Base-by-base conservation (phyloP, 208 protist species). In the Leptomonas seymouri region DNA sequence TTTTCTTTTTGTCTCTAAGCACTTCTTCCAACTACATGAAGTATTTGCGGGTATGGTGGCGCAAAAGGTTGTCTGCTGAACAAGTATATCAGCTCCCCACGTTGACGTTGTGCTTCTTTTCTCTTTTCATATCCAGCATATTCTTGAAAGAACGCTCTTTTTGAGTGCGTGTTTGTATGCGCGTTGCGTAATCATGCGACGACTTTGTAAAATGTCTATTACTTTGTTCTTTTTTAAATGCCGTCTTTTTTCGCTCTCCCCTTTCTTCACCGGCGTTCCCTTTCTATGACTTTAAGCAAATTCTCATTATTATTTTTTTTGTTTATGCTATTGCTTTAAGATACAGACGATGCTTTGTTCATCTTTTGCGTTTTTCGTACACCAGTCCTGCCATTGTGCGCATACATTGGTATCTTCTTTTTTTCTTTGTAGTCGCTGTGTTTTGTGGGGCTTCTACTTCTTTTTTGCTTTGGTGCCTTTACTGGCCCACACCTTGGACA, bases 31-130 rank as follows among this genome's bases (percentile, higher is more conserved):
- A 25, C 21, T 31, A 61, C 39, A 61, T 3, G 42, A 28, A 18
- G 44, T 65, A 41, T n/a, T 20, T 67, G 61, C 27, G 49, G 6
- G 59, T 27, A 31, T 21, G 30, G 28, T n/a, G 18, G 45, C n/a
- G 59, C 59, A 23, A 65, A 36, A 20, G 9, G 36, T 20, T 41
- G 3, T 57, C 34, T 48, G 46, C 48, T 57, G 61, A 67, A 67
- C 61, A 48, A 45, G 23, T 67, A 67, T 48, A 67, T 57, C 48
- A 57, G 48, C 61, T 67, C 61, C 36, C 36, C 48, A 67, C 48
- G 36, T 65, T 41, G 23, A 55, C 30, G 27, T 65, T 53, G 2
- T 1, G 6, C 53, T 65, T 44, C 16, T 21, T 23, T 41, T 44
- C 28, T 44, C n/a, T 46, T 31, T 44, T 65, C 16, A 5, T 27